A percentile compares a stretch with the other conserved stretches of the same genome.
Conservation (phyloP, 805 yeast species). For the Saccharomyces cerevisiae region DNA sequence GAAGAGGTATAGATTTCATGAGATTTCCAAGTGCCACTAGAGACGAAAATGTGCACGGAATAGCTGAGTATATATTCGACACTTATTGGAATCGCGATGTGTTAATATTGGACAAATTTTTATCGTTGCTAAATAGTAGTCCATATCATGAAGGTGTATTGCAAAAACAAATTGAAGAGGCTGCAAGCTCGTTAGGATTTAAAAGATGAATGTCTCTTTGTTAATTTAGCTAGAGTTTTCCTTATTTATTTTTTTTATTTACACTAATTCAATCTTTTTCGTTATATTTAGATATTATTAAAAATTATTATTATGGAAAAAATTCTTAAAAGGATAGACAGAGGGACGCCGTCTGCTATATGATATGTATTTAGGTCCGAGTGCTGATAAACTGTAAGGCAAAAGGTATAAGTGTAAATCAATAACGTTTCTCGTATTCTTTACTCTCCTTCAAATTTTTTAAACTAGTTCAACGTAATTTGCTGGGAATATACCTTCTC, state of each 20-base stretch:
- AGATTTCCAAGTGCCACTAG: conserved; percentile 30
- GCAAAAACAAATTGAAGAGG: conserved; percentile 23
- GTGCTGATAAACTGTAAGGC: too few species aligned
- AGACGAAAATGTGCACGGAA: conserved; percentile 25
- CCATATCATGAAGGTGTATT: conserved; percentile 21
- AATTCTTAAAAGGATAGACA: background rate
- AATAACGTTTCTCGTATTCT: background rate
- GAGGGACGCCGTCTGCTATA: background rate
- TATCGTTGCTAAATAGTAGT: conserved; percentile 15
- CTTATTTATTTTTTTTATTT: background rate
- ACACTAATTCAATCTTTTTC: background rate
- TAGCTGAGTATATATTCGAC: conserved; percentile 32
- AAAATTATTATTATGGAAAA: background rate
- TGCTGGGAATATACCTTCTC: conserved; percentile 96
- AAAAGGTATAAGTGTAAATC: background rate
- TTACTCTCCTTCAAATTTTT: background rate
- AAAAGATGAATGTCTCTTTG: background rate
- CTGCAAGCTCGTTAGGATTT: conserved; percentile 23
- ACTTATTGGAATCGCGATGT: conserved; percentile 30
- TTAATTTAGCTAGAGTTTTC: background rate
- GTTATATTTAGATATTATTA: background rate
- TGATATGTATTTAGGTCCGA: too few species aligned
- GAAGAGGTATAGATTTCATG: conserved; percentile 29
- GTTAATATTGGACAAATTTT: conserved; percentile 14
- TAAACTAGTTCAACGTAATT: conserved; percentile 76